Percentiles rank a stretch among this genome's conserved stretches.
phyloP scores from a whole-genome alignment of 2,329 filamentous ascomycete genomes.

The Cercospora sesami region DNA sequence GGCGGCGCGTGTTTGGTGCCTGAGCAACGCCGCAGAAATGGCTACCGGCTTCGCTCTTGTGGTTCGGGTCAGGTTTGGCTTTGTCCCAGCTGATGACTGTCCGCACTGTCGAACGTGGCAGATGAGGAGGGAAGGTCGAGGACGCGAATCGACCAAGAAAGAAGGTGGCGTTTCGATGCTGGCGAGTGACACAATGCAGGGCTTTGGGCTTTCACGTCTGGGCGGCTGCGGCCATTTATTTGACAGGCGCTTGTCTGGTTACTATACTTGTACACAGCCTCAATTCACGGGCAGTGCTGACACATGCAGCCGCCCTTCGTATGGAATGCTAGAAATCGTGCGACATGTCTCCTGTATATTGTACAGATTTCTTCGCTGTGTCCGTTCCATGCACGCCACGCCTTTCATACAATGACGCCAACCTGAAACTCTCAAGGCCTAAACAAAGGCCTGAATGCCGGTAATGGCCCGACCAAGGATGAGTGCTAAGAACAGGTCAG shows the following conservation, averaged over 20 bases:
- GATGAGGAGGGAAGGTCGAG: background rate
- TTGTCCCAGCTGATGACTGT: background rate
- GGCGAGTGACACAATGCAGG: conserved; percentile 6
- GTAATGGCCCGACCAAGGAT: conserved; percentile 56
- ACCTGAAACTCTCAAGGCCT: conserved; percentile 19
- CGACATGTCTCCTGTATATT: background rate
- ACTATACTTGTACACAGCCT: conserved; percentile 1
- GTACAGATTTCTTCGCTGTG: background rate
- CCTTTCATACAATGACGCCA: conserved; percentile 5
- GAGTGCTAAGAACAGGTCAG: conserved; percentile 42
- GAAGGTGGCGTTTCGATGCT: background rate
- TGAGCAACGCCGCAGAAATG: conserved; percentile 7
- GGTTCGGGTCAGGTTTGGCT: background rate
- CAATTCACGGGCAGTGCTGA: background rate
- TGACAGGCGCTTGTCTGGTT: background rate
- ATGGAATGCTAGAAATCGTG: background rate
- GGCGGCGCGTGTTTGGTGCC: background rate
- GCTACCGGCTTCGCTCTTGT: background rate
- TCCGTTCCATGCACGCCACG: background rate
- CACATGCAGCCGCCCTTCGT: background rate
- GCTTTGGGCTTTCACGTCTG: background rate
- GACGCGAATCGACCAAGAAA: background rate
- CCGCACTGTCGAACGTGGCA: background rate
- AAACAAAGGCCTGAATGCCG: conserved; percentile 72
- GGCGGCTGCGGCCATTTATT: background rate